phyloP scores from a whole-genome alignment of 306 rosid species.

The Rosa chinensis region DNA sequence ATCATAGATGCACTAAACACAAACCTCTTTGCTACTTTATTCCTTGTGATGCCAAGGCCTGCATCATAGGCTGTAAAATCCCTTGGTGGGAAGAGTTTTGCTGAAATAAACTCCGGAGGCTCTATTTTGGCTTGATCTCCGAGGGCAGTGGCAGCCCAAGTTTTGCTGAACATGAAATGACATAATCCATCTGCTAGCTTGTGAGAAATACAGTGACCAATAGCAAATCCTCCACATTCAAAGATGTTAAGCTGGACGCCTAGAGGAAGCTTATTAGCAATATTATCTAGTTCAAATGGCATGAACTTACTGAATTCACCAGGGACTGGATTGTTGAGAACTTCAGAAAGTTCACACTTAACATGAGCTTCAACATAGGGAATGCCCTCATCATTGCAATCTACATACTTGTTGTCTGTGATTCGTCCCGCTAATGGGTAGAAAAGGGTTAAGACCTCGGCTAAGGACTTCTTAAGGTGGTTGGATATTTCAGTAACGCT shows the following conservation, averaged over 20 bases:
- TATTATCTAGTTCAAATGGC: constrained; percentile 14
- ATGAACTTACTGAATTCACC: background rate
- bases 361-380: constrained; percentile 27
- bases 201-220: constrained; percentile 30
- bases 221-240: constrained; percentile 27
- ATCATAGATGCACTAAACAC: background rate
- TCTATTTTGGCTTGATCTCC: background rate
- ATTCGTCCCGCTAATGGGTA: constrained; percentile 45
- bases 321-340: background rate
- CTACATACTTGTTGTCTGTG: constrained; percentile 1
- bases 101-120: constrained; percentile 34
- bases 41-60: background rate
- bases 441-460: constrained; percentile 30
- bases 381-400: constrained; percentile 45
- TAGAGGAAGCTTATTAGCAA: background rate
- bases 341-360: background rate
- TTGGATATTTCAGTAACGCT: constrained; percentile 11
- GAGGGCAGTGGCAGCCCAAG: constrained; percentile 27
- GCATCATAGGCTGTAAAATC: background rate
- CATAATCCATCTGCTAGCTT: constrained; percentile 31
- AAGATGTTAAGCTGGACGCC: constrained; percentile 35
- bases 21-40: background rate
- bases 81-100: constrained; percentile 4
- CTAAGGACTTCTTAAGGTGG: constrained; percentile 40
- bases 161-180: constrained; percentile 6